These are phyloP conservation scores for Diddensiella caesifluorescens DNA, from an alignment of 805 yeast species.

Conservation along the genomic window DNA sequence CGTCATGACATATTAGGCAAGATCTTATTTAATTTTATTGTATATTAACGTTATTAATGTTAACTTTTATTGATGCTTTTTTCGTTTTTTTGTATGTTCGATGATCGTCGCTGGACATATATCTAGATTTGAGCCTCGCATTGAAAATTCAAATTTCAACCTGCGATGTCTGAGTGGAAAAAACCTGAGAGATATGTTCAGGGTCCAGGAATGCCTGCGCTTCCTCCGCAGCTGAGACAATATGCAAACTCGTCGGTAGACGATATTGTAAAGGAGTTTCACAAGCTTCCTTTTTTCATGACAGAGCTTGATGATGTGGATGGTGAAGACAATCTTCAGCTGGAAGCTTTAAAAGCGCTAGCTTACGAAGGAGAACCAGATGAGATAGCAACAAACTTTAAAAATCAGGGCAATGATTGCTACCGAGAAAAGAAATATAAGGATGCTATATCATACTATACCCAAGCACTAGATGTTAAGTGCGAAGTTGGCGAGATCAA, in stretches of 20 bases:
- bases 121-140: no score
- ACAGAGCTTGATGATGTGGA: conserved; percentile 72
- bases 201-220: conserved; percentile 56
- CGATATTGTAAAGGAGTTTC: conserved; percentile 71
- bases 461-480: conserved; percentile 69
- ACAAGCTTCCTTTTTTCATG: conserved; percentile 91
- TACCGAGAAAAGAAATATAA: conserved; percentile 65
- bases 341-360: conserved; percentile 86
- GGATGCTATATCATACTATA: conserved; percentile 73
- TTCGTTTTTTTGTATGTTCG: conserved; percentile 1
- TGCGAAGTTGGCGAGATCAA: conserved; percentile 51
- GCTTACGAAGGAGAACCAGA: conserved; percentile 95
- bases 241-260: conserved; percentile 48
- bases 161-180: conserved; percentile 18
- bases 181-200: conserved; percentile 40
- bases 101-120: no score
- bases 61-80: not conserved
- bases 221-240: conserved; percentile 80
- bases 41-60: conserved; percentile 3
- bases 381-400: conserved; percentile 84
- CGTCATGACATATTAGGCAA: conserved; percentile 20
- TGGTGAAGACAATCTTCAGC: conserved; percentile 55
- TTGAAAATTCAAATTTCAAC: no score
- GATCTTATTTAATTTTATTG: not conserved
- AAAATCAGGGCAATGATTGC: conserved; percentile 88